Base-by-base conservation (phyloP, 257 asterid genomes). In the Nicotiana noctiflora region DNA sequence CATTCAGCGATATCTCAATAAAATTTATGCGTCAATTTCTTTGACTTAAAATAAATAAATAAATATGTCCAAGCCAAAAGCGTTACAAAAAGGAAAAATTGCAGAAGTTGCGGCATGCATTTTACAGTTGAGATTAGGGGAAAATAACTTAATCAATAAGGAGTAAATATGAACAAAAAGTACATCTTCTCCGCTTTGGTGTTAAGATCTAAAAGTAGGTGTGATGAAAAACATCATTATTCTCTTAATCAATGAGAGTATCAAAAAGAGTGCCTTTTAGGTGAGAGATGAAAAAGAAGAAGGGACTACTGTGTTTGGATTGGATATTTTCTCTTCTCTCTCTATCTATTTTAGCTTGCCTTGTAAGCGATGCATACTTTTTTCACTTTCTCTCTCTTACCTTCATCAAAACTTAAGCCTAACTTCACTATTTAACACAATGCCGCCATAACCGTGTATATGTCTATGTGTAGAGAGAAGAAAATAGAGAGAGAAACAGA, bases 321-420 rank as follows among this genome's bases (percentile, higher is more conserved):
- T 77, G 60, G 81, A 77, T 34, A 77, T 37, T 77, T 8, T 68
- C 63, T 66, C 49, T 19, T 83, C 81, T 60, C 56, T 49, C 59
- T 82, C 82, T 52, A 83, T 87, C 84, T 25, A 60, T 13, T 37
- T 21, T 57, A 59, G 88, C 92, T 90, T 90, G 88, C 88, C 89
- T 89, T 87, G 89, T 89, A 92, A 92, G 97, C 82, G 91, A 88
- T 83, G 93, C 91, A 82, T 82, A 79, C 23, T 51, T 44, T 81
- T 51, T 40, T 3, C 84, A 79, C 23, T 51, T 29, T 81, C 63
- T 40, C 7, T 18, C 76, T 57, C 62, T 70, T 23, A 65, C n/a
- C 23, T 79, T 52, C 77, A 61, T 79, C 64, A 53, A 52, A 67
- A 51, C 72, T 32, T 46, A 62, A 75, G 23, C 75, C 66, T 40